These are phyloP conservation scores for Daldinia sp. DNA, from an alignment of 2,329 filamentous ascomycete species.

Conservation along the genomic window DNA sequence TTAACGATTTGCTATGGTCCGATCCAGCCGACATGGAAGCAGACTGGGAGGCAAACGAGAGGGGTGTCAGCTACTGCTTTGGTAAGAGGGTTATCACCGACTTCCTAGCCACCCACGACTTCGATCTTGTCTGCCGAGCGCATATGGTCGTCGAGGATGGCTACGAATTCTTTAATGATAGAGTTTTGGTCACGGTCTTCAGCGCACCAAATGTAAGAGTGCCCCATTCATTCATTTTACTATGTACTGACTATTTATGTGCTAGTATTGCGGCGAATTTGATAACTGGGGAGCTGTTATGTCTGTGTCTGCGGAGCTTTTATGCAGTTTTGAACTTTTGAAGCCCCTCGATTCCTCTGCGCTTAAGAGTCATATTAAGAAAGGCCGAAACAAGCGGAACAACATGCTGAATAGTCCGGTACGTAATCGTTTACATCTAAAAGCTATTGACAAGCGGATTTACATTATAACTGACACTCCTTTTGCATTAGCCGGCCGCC, in stretches of 20 bases:
- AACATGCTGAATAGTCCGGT: conserved; percentile 97
- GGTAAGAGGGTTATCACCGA: conserved; percentile 98
- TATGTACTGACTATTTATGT: conserved; percentile 45
- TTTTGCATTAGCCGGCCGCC: conserved; percentile 61
- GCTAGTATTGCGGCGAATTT: conserved; percentile 95
- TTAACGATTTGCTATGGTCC: conserved; percentile 97
- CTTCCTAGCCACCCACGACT: conserved; percentile 93
- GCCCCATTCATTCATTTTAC: background rate
- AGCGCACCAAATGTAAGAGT: conserved; percentile 93
- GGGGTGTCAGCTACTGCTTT: conserved; percentile 98
- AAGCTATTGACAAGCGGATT: background rate
- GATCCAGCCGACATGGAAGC: conserved; percentile 98
- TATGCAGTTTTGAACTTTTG: conserved; percentile 96
- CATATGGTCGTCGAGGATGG: conserved; percentile 99
- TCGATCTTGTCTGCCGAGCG: conserved; percentile 95
- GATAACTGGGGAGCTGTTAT: conserved; percentile 99
- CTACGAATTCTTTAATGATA: conserved; percentile 98
- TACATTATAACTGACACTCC: conserved; percentile 29
- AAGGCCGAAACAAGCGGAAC: conserved; percentile 92
- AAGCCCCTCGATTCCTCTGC: conserved; percentile 97
- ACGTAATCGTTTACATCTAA: conserved; percentile 58
- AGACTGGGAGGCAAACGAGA: conserved; percentile 97
- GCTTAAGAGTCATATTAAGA: conserved; percentile 98
- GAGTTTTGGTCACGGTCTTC: conserved; percentile 95
- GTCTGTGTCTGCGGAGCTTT: conserved; percentile 92